A percentile compares a stretch with the other conserved stretches of the same genome.
Conservation (phyloP, 176 grass and related monocot genomes). For the Canna indica region DNA sequence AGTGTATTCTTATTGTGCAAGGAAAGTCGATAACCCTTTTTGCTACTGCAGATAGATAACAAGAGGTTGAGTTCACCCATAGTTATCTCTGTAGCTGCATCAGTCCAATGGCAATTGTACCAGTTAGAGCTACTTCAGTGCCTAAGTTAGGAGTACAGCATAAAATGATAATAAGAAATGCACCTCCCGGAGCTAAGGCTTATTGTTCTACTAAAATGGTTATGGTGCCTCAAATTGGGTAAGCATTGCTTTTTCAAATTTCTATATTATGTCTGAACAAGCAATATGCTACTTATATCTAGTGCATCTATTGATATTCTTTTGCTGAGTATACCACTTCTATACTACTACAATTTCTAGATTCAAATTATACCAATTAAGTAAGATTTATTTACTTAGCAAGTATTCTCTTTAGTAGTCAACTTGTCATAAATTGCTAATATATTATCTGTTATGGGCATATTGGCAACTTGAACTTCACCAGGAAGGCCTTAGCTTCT, state of each 20-base stretch:
- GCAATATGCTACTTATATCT: neutral
- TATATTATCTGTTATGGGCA: neutral
- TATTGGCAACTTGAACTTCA: neutral
- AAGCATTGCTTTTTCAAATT: conserved; percentile 13
- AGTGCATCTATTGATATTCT: neutral
- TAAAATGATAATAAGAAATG: conserved; percentile 20
- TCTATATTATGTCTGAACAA: neutral
- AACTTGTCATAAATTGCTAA: neutral
- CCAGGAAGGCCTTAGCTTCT: neutral
- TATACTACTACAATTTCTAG: neutral
- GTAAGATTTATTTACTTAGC: neutral
- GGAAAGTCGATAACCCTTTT: neutral
- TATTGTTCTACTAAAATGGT: conserved; percentile 22
- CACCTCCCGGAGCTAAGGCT: conserved; percentile 18
- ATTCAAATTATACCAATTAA: neutral
- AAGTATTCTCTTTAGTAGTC: neutral
- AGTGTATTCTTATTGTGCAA: neutral
- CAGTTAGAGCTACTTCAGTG: conserved; percentile 41
- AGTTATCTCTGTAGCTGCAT: neutral
- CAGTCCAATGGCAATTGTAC: conserved; percentile 39
- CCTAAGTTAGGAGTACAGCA: conserved; percentile 50
- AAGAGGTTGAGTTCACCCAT: neutral
- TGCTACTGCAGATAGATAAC: conserved; percentile 4
- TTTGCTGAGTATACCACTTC: neutral
- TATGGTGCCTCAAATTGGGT: conserved; percentile 34